Base-by-base conservation (phyloP, 305 asterid genomes). In the Solanum aculeatissimum region DNA sequence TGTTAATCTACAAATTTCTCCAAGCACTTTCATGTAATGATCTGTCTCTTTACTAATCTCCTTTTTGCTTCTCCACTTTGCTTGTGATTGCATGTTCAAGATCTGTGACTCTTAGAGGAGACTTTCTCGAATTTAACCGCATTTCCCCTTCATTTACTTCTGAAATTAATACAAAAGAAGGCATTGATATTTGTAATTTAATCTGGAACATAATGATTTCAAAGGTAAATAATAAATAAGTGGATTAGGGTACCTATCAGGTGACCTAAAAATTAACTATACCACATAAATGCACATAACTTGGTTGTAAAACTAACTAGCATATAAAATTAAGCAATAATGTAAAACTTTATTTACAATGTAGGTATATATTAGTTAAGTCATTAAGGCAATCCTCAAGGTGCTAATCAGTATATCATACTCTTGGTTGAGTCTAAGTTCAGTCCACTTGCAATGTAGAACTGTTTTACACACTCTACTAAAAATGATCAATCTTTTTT, bases 1-100 rank as follows among this genome's bases (percentile, higher is more conserved):
- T 57, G 90, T 79, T 40, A 88, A 72, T 80, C 74, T 79, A 32
- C 88, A 88, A 11, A 90, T 89, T 66, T 84, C 83, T 35, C 86
- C 88, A 49, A 87, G 81, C 83, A 86, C 70, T 57, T 83, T 89
- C 15, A 60, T 79, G 87, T 82, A 85, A 58, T 74, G 83, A 80
- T 83, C 85, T 45, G 70, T 83, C 83, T 85, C 91, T 6, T 35
- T 65, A 2, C 60, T 78, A 71, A 82, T 82, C 21, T 18, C 27
- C 84, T 80, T n/a, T 45, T 45, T 29, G 71, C 69, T 81, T 81
- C 51, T 21, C 84, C 54, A 45, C 68, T 55, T 85, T 82, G 55
- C 47, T 62, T 9, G 12, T 78, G 72, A 66, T 54, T 54, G 80
- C 79, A 84, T 79, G 60, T 18, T 35, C 72, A 51, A 40, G n/a